Evolutionary conservation across 768 basidiomycete genomes (phyloP), one percentile per base, ranked within the genome.

Genomic region (Gloeostereum incarnatum): DNA sequence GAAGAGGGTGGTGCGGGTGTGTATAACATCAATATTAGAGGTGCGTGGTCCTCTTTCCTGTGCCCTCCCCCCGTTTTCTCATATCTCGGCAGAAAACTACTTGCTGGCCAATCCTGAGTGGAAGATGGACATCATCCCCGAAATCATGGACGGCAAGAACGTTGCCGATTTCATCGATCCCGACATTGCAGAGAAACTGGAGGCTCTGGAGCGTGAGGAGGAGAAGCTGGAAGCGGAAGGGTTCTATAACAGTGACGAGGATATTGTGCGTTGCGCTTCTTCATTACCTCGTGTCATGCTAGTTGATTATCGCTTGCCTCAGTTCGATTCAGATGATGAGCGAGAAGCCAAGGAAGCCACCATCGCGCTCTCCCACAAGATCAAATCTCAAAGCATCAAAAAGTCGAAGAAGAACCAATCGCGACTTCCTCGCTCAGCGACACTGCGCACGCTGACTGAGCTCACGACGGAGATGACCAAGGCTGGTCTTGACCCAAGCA

Each of bases 111-210:
- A 96, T 54, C 78, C 85, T 25, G 82, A 87, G 31, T 99, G 96
- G 96, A 99, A 96, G 66, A 68, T 78, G 64, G 96, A 99, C 53
- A 70, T 77, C 47, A 84, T 98, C n/a, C 96, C 96, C n/a, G 96
- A 99, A 58, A 88, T 99, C 53, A 80, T 90, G 81, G 80, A 97
- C 48, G 96, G 96, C 63, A 97, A 97, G 75, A 99, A 99, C 64
- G 64, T 98, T 37, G 94, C 93, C 17, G 96, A 99, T 68, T 99
- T 99, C 45, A 87, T 98, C 58, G 94, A 98, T 59, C 85, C 91
- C 16, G 96, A 99, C 53, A 98, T 99, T 44, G 81, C 78, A 14
- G 93, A 93, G 61, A 94, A 92, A 62, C 80, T 99, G 33, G 94
- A 97, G 53, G 94, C 91, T 9, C 78, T 99, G 41, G 94, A 99